Percentiles rank a stretch among this genome's conserved stretches.
These are phyloP conservation scores for Achaetomiella virescens DNA, from an alignment of 495 filamentous ascomycete genomes.

Conservation along the genomic window DNA sequence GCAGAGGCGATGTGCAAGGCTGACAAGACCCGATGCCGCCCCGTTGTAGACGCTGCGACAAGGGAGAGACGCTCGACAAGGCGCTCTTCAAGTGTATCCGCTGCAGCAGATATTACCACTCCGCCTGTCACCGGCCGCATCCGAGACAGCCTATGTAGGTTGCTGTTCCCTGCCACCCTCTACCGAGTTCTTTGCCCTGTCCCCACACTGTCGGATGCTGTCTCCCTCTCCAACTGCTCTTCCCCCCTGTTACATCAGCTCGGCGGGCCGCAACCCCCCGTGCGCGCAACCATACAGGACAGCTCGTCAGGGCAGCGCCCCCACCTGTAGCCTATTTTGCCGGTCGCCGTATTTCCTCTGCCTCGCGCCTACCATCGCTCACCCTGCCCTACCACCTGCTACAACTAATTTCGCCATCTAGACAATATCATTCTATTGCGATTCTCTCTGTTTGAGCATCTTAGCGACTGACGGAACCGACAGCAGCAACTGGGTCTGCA, in stretches of 20 bases:
- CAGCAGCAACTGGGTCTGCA: conserved; percentile 16
- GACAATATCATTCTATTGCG: neutral
- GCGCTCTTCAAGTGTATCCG: conserved; percentile 1
- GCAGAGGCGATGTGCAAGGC: conserved; percentile 3
- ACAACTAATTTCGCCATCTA: neutral
- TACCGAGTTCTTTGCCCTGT: neutral
- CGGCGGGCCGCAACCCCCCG: neutral
- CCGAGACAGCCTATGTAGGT: conserved; percentile 11
- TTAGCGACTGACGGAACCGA: neutral
- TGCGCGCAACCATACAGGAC: neutral
- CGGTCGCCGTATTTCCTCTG: conserved; percentile 3
- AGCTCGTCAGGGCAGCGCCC: neutral
- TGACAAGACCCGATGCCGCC: neutral
- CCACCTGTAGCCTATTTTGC: conserved; percentile 11
- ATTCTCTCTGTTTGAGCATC: neutral
- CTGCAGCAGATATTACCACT: conserved; percentile 8
- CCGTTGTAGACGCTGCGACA: conserved; percentile 12
- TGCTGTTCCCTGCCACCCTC: neutral
- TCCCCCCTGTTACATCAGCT: neutral
- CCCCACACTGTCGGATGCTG: neutral
- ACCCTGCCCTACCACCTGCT: neutral
- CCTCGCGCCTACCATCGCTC: neutral
- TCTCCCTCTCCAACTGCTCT: neutral
- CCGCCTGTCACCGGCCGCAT: conserved; percentile 10
- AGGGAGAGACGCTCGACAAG: conserved; percentile 6